Percentiles rank a stretch among this genome's conserved stretches.
phyloP scores from a whole-genome alignment of 345 rosid species.

The Raphanus raphanistrum region DNA sequence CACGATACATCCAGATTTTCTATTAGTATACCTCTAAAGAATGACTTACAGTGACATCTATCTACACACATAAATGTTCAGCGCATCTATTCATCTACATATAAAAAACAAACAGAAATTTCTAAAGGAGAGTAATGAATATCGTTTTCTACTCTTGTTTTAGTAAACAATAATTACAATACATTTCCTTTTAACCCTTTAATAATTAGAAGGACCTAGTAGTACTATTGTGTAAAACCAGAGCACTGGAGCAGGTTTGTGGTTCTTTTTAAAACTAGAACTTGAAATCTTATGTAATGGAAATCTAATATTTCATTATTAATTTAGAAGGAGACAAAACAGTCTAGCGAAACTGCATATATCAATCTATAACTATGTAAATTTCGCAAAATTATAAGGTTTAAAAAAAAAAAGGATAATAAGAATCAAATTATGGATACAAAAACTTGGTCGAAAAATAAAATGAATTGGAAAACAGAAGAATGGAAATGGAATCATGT shows the following conservation, averaged over 20 bases:
- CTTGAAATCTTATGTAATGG: neutral
- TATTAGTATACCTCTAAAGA: slow-evolving; percentile 2
- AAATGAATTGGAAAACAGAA: neutral
- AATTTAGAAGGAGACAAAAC: neutral
- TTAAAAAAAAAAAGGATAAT: neutral
- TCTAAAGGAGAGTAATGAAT: neutral
- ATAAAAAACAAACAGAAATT: slow-evolving; percentile 9
- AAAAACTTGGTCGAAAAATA: neutral
- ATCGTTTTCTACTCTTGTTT: slow-evolving; percentile 14
- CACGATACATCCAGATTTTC: neutral
- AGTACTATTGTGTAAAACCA: neutral
- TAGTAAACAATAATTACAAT: slow-evolving; percentile 18
- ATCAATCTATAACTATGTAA: neutral
- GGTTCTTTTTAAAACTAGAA: neutral
- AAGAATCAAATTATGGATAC: neutral
- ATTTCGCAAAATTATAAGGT: neutral
- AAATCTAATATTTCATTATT: neutral
- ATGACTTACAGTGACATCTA: slow-evolving; percentile 11
- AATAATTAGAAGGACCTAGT: neutral
- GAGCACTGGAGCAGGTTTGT: neutral
- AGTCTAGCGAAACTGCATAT: neutral
- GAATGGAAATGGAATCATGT: neutral
- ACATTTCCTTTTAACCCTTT: neutral
- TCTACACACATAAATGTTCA: slow-evolving; percentile 11
- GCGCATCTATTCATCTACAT: neutral